A percentile compares a stretch with the other conserved stretches of the same genome.
These are phyloP conservation scores for Komagataella kurtzmanii DNA, from an alignment of 805 yeast genomes.

Conservation along the genomic window DNA sequence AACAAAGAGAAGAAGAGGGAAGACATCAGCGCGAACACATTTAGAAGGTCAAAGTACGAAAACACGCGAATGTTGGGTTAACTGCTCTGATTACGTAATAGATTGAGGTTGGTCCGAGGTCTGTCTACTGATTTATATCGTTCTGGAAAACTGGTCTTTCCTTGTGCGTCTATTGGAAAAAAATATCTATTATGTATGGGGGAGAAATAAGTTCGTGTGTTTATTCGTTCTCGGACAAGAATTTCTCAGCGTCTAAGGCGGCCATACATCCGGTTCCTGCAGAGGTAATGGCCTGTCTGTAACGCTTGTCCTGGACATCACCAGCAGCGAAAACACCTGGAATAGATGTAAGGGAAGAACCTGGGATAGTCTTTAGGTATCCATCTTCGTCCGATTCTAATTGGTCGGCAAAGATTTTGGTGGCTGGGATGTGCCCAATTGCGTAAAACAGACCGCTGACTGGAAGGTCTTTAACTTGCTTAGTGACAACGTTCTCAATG, in stretches of 20 bases:
- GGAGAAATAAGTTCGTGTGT: background rate
- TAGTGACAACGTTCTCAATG: slow-evolving; percentile 60
- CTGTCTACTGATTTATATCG: too few species aligned
- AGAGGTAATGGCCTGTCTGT: slow-evolving; percentile 98
- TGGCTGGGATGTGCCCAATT: slow-evolving; percentile 95
- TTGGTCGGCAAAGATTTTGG: slow-evolving; percentile 65
- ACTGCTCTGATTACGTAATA: background rate
- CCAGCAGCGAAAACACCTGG: slow-evolving; percentile 97
- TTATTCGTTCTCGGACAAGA: slow-evolving; percentile 26
- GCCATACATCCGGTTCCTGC: slow-evolving; percentile 99
- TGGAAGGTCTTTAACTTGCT: slow-evolving; percentile 51
- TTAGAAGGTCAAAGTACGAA: background rate
- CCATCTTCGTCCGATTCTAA: slow-evolving; percentile 79
- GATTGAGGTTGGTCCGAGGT: too few species aligned
- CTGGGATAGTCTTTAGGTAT: slow-evolving; percentile 82
- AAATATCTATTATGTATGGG: background rate
- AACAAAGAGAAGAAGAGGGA: background rate
- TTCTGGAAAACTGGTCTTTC: background rate
- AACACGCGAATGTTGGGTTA: background rate
- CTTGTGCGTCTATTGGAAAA: background rate
- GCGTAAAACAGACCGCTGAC: slow-evolving; percentile 96
- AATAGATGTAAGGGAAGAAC: slow-evolving; percentile 74
- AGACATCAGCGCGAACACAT: background rate
- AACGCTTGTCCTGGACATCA: slow-evolving; percentile 93
- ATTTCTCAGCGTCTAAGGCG: slow-evolving; percentile 87